Base-by-base conservation (phyloP, 257 asterid genomes). In the Anisodus tanguticus region DNA sequence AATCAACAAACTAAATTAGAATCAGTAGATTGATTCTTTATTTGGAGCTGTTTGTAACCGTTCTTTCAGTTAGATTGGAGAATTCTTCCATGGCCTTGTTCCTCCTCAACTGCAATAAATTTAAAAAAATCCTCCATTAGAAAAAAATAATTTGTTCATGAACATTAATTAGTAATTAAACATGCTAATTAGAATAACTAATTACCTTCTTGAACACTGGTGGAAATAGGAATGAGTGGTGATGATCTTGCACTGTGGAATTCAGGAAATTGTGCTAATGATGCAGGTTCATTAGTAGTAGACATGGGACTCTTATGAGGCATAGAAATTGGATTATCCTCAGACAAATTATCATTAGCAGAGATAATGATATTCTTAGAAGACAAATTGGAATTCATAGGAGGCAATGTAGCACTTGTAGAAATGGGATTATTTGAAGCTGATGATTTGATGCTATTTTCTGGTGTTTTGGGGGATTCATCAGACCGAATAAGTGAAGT, bases 41-140 rank as follows among this genome's bases (percentile, higher is more conserved):
- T 77, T 31, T 26, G 4, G 68, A 54, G 66, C 1, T 16, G 4
- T 63, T 19, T 81, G 77, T 60, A 47, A 43, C 54, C 26, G 1
- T 17, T 51, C 6, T 90, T 89, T 96, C 92, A 97, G 94, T 97
- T 93, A 83, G 97, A 39, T 86, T 97, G 98, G 83, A 95, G 98
- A 86, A 93, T 91, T 89, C 92, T 92, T 83, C 93, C 98, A 26
- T 87, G 91, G 81, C 82, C 89, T 87, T 93, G 91, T 66, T 97
- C 99, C 87, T 93, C 97, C 87, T 93, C 97, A 69, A 78, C 98
- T 92, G 94, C 81, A 83, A 80, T 64, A 87, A 84, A 31, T 85
- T 31, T 0, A 31, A 0, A 59, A 54, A 69, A 76, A 2, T 41
- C 26, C 63, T 49, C 6, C 2, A 8, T 76, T 7, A 76, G 81